Base-by-base conservation (phyloP, 805 yeast species). In the Saccharomyces jurei region DNA sequence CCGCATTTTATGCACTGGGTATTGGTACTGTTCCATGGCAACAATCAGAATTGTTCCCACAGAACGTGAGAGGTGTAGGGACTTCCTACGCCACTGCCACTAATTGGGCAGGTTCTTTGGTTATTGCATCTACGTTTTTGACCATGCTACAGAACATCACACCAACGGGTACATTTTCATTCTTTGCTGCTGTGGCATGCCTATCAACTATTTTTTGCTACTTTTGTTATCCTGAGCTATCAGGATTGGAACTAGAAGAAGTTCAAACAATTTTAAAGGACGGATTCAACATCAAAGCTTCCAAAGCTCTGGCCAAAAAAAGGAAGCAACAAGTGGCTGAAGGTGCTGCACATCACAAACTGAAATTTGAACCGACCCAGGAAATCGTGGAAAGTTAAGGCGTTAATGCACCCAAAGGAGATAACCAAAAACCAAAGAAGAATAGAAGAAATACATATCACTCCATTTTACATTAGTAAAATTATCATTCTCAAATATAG, bases 1-100 rank as follows among this genome's bases (percentile, higher is more conserved):
- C 91, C 49, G 97, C 96, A 2, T 83, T 86, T 52, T 92, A 91
- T 69, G 96, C 97, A 50, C 76, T 89, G 60, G 98, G 98, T 61
- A 88, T 91, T 61, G 99, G 99, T 73, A 91, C 92, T 70, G 94
- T 89, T 53, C 97, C 98, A 54, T 92, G 99, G 99, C 96, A 92
- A 68, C 97, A 94, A 68, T 86, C 92, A 54, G 99, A 92, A 72
- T 75, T 92, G 66, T 90, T 94, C 74, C 94, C 97, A 36, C 96
- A 91, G 77, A 81, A 83, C 58, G 97, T 92, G 32, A 83, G 99
- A 69, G 96, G 96, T 56, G 78, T 89, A 49, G 98, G 98, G 57
- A 84, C 90, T 9, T 88, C 96, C 55, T 85, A 82, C 64, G 90
- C 97, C 1, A 89, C 97, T 11, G 92, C 94, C 14, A 84, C 91